Percentiles rank a stretch among this genome's conserved stretches.
These are phyloP conservation scores for Cladosporium sp. DNA, from an alignment of 2,329 filamentous ascomycete species.

Conservation along the genomic window DNA sequence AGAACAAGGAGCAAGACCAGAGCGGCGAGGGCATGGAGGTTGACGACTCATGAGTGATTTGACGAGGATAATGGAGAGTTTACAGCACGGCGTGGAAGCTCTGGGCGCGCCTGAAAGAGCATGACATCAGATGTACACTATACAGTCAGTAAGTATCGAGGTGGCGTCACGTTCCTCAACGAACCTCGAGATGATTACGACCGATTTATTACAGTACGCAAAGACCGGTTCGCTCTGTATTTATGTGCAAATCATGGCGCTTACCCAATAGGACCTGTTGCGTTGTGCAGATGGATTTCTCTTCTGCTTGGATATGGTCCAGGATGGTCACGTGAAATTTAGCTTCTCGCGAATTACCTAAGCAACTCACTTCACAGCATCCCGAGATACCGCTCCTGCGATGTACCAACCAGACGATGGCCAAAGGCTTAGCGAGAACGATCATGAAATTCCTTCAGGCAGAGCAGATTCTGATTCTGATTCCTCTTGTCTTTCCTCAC, in stretches of 20 bases:
- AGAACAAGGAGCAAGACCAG: slow-evolving; percentile 43
- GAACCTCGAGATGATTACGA: not conserved
- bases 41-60: slow-evolving; percentile 23
- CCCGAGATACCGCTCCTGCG: not conserved
- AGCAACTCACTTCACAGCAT: not conserved
- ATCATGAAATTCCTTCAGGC: not conserved
- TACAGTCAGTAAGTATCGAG: slow-evolving; percentile 13
- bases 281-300: not conserved
- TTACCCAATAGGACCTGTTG: not conserved
- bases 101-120: slow-evolving; percentile 5
- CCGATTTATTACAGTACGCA: not conserved
- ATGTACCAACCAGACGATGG: not conserved
- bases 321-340: not conserved
- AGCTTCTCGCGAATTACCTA: not conserved
- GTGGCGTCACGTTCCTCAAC: not conserved
- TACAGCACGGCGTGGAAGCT: slow-evolving; percentile 1
- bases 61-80: not conserved
- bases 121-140: slow-evolving; percentile 15
- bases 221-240: not conserved
- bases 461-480: not conserved
- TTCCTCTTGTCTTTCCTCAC: not conserved
- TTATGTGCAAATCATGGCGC: not conserved
- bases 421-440: not conserved
- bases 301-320: not conserved
- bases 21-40: slow-evolving; percentile 35